Evolutionary conservation across 441 rosid genomes (phyloP), one percentile per base, ranked within the genome.

Genomic region (Aleurites moluccanus): DNA sequence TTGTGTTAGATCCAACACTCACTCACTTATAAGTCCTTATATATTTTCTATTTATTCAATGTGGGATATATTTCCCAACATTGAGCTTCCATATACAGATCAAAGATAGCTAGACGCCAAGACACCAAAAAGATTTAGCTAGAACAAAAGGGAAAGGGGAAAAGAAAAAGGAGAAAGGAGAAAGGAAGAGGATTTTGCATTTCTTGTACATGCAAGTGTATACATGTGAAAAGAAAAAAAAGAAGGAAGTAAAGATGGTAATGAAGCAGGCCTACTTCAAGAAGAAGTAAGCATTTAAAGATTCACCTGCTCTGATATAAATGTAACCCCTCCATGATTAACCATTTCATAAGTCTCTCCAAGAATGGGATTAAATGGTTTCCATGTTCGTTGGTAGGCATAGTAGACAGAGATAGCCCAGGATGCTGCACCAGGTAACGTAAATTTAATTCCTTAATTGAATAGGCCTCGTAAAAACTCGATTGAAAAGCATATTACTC

Each of bases 301-400:
- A 73, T 83, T 77, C 77, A 91, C 97, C 97, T 96, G 98, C 81
- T 96, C 98, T 28, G 93, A 52, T 50, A 96, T 85, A 79, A 96
- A 94, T 72, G 88, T 83, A 40, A 96, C 75, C 62, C 94, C 94
- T 57, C 85, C 89, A 78, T 90, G 89, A 82, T 92, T 92, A 38
- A 76, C 84, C 97, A 94, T 78, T 80, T 96, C 98, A 77, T 85
- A 96, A 75, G 98, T 96, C 88, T 96, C 98, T 3, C 98, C 99
- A 21, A 94, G 96, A 81, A 96, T 91, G 64, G 98, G 99, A 86
- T 96, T 93, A 79, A 96, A 93, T 10, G 97, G 99, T 82, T 94
- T 93, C 98, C 99, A 96, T 25, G 97, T 85, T 68, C 99, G 92
- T 84, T 88, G 89, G 67, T 50, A 84, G 33, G 93, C 98, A 83